Base-by-base conservation (phyloP, 768 basidiomycete genomes). In the Agrocybe praecox region DNA sequence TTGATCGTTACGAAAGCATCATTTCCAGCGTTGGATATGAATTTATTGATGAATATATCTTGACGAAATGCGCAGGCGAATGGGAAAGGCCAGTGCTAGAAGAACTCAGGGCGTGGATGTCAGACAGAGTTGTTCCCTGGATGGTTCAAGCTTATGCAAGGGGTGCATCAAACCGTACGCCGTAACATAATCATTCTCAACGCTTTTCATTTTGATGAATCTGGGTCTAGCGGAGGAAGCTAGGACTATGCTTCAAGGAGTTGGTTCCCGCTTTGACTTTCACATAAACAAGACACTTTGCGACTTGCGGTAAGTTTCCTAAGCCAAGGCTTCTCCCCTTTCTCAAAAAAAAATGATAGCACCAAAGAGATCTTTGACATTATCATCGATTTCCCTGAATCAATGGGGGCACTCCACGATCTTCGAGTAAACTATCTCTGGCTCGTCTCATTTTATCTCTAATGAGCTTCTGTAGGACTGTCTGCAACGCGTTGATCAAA, bases 311-410 rank as follows among this genome's bases (percentile, higher is more conserved):
- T 92, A 54, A 34, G 81, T 68, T 11, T 9, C 6, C 36, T 55
- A 8, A 6, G 18, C 44, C 12, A 24, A 19, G 7, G n/a, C 11
- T 52, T 40, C 24, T 8, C 19, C 19, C 21, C 22, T n/a, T n/a
- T 52, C 17, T 17, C 14, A n/a, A 34, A 56, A 22, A 51, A n/a
- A 34, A 56, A 22, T 52, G 32, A 22, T 48, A 88, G 87, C 32
- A 89, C 85, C 56, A 79, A 76, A 48, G 96, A 98, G 69, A 89
- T 98, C 18, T 98, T 97, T 67, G 94, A 96, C 62, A 97, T 98
- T 54, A 96, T 98, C 56, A 87, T 98, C 53, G 93, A 96, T 65
- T 96, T 86, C 63, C 95, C 96, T 0, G 91, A 95, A 58, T 96
- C 96, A 0, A 79, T 77, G 61, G 86, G 88, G 3, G 95, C 94